Evolutionary conservation across 2,329 filamentous ascomycete species (phyloP).

Genomic region (Zymoseptoria passerinii): DNA sequence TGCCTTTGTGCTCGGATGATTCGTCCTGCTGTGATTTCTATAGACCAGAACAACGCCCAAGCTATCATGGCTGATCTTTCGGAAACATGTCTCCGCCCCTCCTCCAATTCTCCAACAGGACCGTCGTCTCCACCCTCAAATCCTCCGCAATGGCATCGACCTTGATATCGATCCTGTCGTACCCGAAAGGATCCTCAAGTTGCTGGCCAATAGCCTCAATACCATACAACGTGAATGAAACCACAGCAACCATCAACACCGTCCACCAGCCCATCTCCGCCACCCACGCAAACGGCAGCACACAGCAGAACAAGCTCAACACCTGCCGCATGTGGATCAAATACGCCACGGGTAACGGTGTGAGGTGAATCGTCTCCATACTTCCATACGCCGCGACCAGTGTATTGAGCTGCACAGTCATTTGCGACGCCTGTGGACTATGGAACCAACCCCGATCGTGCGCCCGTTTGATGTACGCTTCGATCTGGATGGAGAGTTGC

Average conservation of each 20-base stretch:
- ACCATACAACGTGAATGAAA: constrained; percentile 57
- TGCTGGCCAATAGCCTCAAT: constrained; percentile 57
- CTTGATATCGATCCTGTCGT: constrained; percentile 59
- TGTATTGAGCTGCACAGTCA: constrained; percentile 50
- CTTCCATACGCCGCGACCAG: constrained; percentile 51
- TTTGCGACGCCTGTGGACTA: constrained; percentile 49
- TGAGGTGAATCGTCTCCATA: constrained; percentile 59
- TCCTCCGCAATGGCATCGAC: constrained; percentile 59
- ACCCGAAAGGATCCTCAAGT: constrained; percentile 59
- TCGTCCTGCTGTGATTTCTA: no score
- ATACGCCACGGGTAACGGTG: constrained; percentile 56
- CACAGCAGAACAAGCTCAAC: constrained; percentile 50
- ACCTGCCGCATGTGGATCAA: constrained; percentile 59
- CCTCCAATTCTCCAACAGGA: constrained; percentile 52
- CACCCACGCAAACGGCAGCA: constrained; percentile 56
- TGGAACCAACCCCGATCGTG: constrained; percentile 51
- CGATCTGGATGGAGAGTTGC: constrained; percentile 53
- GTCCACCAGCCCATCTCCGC: constrained; percentile 57
- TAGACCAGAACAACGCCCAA: no score
- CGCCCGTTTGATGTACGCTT: constrained; percentile 51
- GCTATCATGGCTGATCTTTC: not conserved
- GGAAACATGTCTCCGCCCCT: constrained; percentile 26
- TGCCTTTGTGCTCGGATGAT: no score
- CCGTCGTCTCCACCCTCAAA: constrained; percentile 48
- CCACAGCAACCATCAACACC: constrained; percentile 50